phyloP scores from a whole-genome alignment of 805 yeast genomes.

The Candida glaebosa region DNA sequence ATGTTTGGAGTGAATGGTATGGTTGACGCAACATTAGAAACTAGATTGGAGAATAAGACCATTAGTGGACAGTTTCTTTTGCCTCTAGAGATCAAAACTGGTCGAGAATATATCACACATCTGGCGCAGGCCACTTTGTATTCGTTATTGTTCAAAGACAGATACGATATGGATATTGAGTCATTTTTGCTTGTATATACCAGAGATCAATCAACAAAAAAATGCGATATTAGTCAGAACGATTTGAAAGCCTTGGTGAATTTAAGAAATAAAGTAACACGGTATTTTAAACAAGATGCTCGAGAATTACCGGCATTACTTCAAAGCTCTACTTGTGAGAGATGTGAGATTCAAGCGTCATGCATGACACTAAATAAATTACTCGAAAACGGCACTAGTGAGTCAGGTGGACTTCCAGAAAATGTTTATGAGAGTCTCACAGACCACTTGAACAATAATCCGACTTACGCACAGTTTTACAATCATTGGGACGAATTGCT shows the following conservation, averaged over 20 bases:
- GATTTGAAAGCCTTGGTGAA: constrained; percentile 70
- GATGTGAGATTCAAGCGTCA: constrained; percentile 51
- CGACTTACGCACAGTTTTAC: constrained; percentile 51
- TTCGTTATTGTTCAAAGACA: constrained; percentile 71
- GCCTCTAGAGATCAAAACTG: constrained; percentile 92
- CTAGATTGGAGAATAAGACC: constrained; percentile 31
- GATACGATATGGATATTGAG: constrained; percentile 67
- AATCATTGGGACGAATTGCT: constrained; percentile 71
- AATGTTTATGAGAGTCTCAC: constrained; percentile 50
- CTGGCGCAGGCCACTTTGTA: constrained; percentile 85
- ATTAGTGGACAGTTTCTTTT: constrained; percentile 47
- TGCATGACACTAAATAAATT: constrained; percentile 68
- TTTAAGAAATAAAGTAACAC: constrained; percentile 67
- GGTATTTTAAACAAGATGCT: constrained; percentile 48
- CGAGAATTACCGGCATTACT: constrained; percentile 53
- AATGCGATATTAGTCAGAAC: constrained; percentile 47
- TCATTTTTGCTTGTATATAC: constrained; percentile 75
- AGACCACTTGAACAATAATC: constrained; percentile 40
- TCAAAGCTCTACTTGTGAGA: constrained; percentile 53
- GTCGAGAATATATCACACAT: constrained; percentile 63
- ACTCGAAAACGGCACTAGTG: constrained; percentile 55
- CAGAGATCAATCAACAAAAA: constrained; percentile 50
- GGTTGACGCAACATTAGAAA: constrained; percentile 82
- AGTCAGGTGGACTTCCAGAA: constrained; percentile 48
- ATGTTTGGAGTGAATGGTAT: constrained; percentile 85